phyloP scores from a whole-genome alignment of 2,329 filamentous ascomycete species.

The Coniella vitis region DNA sequence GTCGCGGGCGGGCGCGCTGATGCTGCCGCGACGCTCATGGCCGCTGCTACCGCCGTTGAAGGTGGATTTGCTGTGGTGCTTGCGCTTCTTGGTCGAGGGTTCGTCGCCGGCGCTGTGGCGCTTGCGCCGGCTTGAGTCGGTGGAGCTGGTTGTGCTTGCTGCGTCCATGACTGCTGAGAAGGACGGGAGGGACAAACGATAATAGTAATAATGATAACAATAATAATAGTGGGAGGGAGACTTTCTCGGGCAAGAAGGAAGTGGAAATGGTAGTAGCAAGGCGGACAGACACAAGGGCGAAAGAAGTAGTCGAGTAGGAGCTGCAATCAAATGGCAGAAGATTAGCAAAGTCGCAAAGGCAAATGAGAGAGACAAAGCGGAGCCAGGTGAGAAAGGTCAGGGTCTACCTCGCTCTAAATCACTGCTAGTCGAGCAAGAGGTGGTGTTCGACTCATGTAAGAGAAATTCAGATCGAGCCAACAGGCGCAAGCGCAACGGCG shows the following conservation, averaged over 20 bases:
- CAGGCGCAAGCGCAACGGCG: neutral
- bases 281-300: no score
- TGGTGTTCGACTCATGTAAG: neutral
- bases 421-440: no score
- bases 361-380: neutral
- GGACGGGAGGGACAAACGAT: no score
- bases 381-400: neutral
- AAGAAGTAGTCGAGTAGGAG: no score
- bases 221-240: no score
- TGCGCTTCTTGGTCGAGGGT: slow-evolving; percentile 18
- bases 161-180: slow-evolving; percentile 8
- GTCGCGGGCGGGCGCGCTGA: slow-evolving; percentile 56
- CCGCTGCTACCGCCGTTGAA: slow-evolving; percentile 12
- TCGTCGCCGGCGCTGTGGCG: slow-evolving; percentile 8
- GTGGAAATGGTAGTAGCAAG: no score
- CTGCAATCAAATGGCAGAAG: no score
- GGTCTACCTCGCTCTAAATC: neutral
- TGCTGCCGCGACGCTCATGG: slow-evolving; percentile 40
- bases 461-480: neutral
- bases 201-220: no score
- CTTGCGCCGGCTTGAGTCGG: slow-evolving; percentile 11
- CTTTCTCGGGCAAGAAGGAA: neutral
- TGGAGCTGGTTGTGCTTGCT: slow-evolving; percentile 11
- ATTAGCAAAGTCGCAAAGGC: neutral
- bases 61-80: slow-evolving; percentile 13